These are phyloP conservation scores for Gamsiella multidivaricata DNA, from an alignment of 192 early-diverging fungal genomes.

Conservation along the genomic window DNA sequence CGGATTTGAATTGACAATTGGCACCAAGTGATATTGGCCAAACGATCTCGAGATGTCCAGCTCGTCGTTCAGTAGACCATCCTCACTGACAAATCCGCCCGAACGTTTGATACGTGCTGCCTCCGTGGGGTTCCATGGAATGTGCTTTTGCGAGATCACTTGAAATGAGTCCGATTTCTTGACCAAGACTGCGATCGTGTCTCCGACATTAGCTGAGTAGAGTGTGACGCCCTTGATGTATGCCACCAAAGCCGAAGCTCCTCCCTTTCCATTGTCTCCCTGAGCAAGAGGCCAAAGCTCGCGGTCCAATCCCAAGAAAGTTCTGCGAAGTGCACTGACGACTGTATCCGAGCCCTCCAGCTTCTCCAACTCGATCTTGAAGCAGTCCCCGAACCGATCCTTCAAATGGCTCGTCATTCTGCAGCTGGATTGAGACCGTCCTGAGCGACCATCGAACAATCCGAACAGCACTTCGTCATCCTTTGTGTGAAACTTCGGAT, in stretches of 20 bases:
- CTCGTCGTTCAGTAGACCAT: conserved; percentile 81
- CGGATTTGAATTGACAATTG: conserved; percentile 88
- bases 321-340: conserved; percentile 81
- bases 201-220: conserved; percentile 90
- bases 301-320: conserved; percentile 86
- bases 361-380: conserved; percentile 83
- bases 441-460: conserved; percentile 80
- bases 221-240: conserved; percentile 82
- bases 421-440: conserved; percentile 60
- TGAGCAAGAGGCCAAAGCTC: conserved; percentile 64
- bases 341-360: conserved; percentile 71
- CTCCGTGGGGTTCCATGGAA: conserved; percentile 74
- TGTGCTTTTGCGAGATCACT: conserved; percentile 79
- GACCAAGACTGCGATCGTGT: conserved; percentile 83
- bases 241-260: conserved; percentile 82
- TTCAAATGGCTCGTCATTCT: conserved; percentile 76
- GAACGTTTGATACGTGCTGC: conserved; percentile 80
- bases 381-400: conserved; percentile 73
- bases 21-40: conserved; percentile 87
- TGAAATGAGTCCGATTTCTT: conserved; percentile 75
- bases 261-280: conserved; percentile 63
- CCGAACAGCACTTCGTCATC: conserved; percentile 94
- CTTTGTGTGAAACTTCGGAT: conserved; percentile 81
- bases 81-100: conserved; percentile 83
- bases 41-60: conserved; percentile 84